These are phyloP conservation scores for Dictyostelium brefeldianum DNA, from an alignment of 78 protist genomes.

Conservation along the genomic window DNA sequence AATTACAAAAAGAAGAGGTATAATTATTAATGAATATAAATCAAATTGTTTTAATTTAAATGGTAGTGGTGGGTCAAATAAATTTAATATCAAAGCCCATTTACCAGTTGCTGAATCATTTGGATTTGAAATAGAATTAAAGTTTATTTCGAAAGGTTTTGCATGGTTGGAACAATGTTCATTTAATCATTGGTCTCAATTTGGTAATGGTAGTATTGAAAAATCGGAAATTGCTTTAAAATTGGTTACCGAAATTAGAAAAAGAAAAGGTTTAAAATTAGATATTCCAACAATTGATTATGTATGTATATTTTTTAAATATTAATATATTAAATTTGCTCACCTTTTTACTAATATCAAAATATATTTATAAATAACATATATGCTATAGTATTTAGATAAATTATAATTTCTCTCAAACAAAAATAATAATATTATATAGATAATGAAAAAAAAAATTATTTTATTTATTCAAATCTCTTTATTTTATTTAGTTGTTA, in stretches of 20 bases:
- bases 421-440: too few relatives aligned
- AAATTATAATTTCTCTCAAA: too few relatives aligned
- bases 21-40: constrained; percentile 92
- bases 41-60: constrained; percentile 4
- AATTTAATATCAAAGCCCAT: constrained; percentile 92
- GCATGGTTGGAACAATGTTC: background rate
- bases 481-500: too few relatives aligned
- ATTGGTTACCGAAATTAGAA: background rate
- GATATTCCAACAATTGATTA: background rate
- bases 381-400: too few relatives aligned
- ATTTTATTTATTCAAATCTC: too few relatives aligned
- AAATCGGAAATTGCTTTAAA: background rate
- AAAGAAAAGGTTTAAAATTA: background rate
- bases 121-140: constrained; percentile 92
- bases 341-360: too few relatives aligned
- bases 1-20: constrained; percentile 95
- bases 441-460: too few relatives aligned
- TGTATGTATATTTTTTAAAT: too few relatives aligned
- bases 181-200: background rate
- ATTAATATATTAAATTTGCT: too few relatives aligned
- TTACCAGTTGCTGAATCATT: constrained; percentile 99
- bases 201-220: background rate
- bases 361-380: too few relatives aligned
- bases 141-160: background rate
- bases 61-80: background rate